Percentiles rank a stretch among this genome's conserved stretches.
Evolutionary conservation across 306 rosid genomes (phyloP).

Genomic region (Castanea crenata): DNA sequence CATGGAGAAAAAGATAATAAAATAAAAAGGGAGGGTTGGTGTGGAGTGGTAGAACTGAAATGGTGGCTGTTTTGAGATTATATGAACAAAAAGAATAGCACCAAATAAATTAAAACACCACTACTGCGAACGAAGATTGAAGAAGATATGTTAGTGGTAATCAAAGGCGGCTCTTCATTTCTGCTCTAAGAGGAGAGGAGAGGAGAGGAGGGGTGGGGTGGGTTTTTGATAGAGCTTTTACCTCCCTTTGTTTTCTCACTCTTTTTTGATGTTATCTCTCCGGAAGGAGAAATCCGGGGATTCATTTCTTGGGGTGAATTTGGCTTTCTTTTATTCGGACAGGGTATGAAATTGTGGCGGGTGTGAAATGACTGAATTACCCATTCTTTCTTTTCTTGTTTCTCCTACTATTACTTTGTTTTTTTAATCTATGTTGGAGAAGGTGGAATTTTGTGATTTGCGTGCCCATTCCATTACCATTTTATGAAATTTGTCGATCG

Average conservation of each 20-base stretch:
- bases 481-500: neutral
- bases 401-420: neutral
- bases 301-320: conserved; percentile 1
- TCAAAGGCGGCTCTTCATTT: no score
- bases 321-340: neutral
- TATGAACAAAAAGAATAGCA: no score
- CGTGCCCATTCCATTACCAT: neutral
- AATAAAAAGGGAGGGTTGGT: conserved; percentile 19
- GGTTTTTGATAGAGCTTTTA: no score
- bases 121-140: no score
- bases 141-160: no score
- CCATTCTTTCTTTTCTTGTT: neutral
- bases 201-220: no score
- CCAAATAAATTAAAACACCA: no score
- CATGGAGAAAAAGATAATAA: conserved; percentile 29
- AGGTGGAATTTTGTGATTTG: neutral
- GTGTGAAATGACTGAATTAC: neutral
- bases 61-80: no score
- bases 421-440: neutral
- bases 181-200: no score
- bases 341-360: neutral
- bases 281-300: conserved; percentile 7
- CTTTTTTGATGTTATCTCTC: neutral
- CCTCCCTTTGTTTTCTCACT: neutral
- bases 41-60: no score